Base-by-base conservation (phyloP, 257 asterid species). In the Schizonepeta tenuifolia region DNA sequence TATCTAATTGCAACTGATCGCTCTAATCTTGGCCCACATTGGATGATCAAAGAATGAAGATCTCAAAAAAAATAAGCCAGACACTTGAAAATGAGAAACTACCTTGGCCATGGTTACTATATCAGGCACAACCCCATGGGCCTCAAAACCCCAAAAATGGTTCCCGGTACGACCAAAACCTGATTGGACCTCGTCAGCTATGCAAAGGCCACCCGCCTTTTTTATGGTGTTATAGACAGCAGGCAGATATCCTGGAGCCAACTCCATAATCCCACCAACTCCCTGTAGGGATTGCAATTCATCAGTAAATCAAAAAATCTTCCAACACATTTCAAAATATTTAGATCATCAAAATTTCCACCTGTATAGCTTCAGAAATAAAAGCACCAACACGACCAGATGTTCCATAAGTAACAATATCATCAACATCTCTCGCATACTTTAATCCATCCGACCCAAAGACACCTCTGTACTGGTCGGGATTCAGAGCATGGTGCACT, bases 101-200 rank as follows among this genome's bases (percentile, higher is more conserved):
- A 87, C 99, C 96, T 94, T 94, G 47, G 97, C 99, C 97, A 91
- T 88, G 78, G 99, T 94, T 58, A 91, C 96, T 44, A 94, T 94
- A 78, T 94, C 99, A 21, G 99, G 99, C 75, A 90, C 86, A 65
- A 94, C 95, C 9, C 86, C 96, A 71, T 94, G 99, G 78, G 86
- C 88, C 79, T 94, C 97, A 62, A 91, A 94, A 43, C 98, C 99
- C 99, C 99, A 94, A 72, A 91, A 94, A 71, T 90, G 90, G 84
- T 84, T 85, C 17, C 99, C 99, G 0, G 92, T 91, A 17, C 99
- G 89, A 73, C 87, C 97, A 71, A 94, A 94, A 40, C 98, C 99
- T 0, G 98, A 86, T 71, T 94, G 99, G 51, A 94, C 98, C 83
- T 94, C 99, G 70, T 94, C 99, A 8, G 97, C 98, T 53, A 94